Conservation (phyloP, 768 basidiomycete genomes). For the Calocybe gangraenosa region DNA sequence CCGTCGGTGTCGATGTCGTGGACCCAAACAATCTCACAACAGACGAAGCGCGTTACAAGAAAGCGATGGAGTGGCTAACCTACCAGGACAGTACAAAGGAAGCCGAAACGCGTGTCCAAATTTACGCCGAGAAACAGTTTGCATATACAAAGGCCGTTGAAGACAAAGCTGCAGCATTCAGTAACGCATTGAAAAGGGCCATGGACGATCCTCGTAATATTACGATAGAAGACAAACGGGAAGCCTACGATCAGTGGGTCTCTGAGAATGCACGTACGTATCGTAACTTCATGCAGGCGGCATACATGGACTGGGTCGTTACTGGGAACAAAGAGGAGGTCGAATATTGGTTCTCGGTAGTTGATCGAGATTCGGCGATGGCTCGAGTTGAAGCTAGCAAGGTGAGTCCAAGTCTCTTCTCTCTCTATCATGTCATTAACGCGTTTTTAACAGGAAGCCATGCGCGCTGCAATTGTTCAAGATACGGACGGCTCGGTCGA, state of each 20-base stretch:
- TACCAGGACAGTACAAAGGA: neutral
- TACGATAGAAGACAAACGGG: neutral
- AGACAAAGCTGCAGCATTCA: neutral
- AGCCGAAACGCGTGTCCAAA: neutral
- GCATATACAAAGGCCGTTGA: neutral
- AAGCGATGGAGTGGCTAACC: neutral
- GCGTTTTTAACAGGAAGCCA: neutral
- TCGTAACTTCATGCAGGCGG: neutral
- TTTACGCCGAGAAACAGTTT: neutral
- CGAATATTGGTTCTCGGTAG: constrained; percentile 1
- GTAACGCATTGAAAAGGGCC: neutral
- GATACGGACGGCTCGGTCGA: neutral
- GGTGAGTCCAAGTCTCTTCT: neutral
- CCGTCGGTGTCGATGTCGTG: neutral
- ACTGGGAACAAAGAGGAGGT: constrained; percentile 1
- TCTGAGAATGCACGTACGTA: neutral
- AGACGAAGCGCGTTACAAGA: neutral
- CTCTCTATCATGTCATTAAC: neutral
- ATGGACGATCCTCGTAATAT: neutral
- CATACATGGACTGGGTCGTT: constrained; percentile 5
- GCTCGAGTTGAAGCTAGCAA: neutral
- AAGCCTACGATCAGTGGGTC: neutral
- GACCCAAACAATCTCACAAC: neutral
- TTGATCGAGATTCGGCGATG: neutral
- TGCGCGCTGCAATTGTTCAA: neutral